Percentiles rank a stretch among this genome's conserved stretches.
Evolutionary conservation across 2,329 filamentous ascomycete genomes (phyloP).

Genomic region (Cordyceps pruinosa): DNA sequence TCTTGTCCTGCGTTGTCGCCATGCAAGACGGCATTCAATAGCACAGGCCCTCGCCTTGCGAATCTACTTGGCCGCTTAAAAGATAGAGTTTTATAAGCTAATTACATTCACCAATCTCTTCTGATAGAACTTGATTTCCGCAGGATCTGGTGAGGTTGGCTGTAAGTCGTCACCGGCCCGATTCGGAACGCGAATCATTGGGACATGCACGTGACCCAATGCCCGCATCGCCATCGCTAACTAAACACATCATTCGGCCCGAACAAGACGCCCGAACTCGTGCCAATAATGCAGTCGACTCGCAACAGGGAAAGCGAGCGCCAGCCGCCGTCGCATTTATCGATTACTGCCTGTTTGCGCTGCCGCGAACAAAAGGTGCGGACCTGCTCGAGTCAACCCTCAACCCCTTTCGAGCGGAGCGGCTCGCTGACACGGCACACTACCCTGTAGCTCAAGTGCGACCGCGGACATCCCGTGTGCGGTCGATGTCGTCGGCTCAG

Average conservation of each 20-base stretch:
- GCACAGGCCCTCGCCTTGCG: background rate
- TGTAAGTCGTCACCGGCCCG: background rate
- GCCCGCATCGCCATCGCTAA: background rate
- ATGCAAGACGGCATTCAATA: background rate
- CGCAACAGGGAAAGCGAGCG: background rate
- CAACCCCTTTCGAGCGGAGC: too few relatives aligned
- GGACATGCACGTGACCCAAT: background rate
- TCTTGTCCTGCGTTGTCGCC: background rate
- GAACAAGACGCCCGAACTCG: background rate
- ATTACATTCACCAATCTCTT: too few relatives aligned
- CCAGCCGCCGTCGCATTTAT: background rate
- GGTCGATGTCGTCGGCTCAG: background rate
- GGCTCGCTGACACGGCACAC: background rate
- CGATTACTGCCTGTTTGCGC: background rate
- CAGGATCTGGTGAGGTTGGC: too few relatives aligned
- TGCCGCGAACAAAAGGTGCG: slow-evolving; percentile 5
- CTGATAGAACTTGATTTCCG: too few relatives aligned
- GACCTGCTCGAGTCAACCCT: background rate
- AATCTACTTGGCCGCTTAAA: background rate
- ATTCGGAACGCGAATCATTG: background rate
- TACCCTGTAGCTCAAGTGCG: background rate
- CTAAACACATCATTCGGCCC: background rate
- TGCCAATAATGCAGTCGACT: background rate
- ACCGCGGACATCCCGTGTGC: background rate
- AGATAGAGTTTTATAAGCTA: too few relatives aligned